Evolutionary conservation across 2,329 filamentous ascomycete species (phyloP), one percentile per base, ranked within the genome.

Genomic region (Didymellaceae sp.): DNA sequence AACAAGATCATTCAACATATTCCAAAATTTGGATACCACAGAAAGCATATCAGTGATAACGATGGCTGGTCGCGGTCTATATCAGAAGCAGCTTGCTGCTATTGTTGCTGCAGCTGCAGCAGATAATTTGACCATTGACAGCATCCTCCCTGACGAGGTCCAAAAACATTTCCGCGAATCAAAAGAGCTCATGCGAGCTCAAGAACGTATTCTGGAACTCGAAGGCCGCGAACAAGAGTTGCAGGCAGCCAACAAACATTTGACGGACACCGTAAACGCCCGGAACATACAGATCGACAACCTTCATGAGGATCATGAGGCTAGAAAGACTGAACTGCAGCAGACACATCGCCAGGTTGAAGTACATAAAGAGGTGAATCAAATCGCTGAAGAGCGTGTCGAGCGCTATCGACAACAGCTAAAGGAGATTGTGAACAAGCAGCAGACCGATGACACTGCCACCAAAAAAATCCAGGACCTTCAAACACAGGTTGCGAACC

Each of bases 311-410:
- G 57, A 62, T 2, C 52, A 59, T 38, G 43, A 57, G 28, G 32
- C 41, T 35, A 40, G 58, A 10, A 32, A 52, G 33, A 40, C 61
- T n/a, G 62, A 65, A 21, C 50, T 64, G 8, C 52, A 55, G 16
- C 59, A 60, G 18, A 52, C 56, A 6, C 39, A 44, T 7, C 56
- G 37, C 25, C 47, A 45, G 6, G 46, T 60, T 16, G 41, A 50
- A 1, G 52, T 53, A 13, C 52, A 62, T 28, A 56, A 61, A 13
- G 28, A 39, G 8, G 45, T 55, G 20, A 32, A 41, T 2, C 43
- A 59, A 5, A 38, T 57, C 14, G 38, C 54, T 3, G 17, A 14
- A 1, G 16, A 52, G 5, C 61, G 57, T 20, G 52, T 52, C 4
- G 42, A 56, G 22, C 59, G 55, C 10, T 59, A 59, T 18, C 53